Evolutionary conservation across 768 basidiomycete genomes (phyloP).

Genomic region (Calocera viscosa): DNA sequence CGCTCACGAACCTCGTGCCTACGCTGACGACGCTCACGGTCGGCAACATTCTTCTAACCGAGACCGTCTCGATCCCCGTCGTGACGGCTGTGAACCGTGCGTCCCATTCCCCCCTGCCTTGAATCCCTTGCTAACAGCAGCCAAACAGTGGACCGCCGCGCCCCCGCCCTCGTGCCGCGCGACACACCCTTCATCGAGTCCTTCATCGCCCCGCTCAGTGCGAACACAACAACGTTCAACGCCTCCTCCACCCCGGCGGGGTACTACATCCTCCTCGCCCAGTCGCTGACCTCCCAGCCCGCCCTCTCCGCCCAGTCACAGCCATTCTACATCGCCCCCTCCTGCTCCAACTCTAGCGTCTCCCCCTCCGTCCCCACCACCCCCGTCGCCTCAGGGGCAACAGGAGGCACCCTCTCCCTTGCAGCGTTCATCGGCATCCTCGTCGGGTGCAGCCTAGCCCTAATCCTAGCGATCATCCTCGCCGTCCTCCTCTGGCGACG

Average conservation of each 20-base stretch:
- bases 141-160: too few species aligned
- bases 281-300: neutral
- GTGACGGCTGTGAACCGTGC: neutral
- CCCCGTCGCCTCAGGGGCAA: too few species aligned
- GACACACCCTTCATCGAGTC: neutral
- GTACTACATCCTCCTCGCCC: slow-evolving; percentile 5
- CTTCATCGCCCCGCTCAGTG: neutral
- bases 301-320: neutral
- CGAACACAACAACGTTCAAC: neutral
- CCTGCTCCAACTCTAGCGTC: neutral
- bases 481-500: neutral
- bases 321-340: neutral
- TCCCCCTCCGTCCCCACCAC: too few species aligned
- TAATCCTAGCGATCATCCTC: neutral
- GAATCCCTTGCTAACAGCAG: neutral
- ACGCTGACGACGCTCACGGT: neutral
- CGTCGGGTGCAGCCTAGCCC: neutral
- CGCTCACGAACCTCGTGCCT: neutral
- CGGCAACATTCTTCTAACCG: neutral
- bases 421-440: neutral
- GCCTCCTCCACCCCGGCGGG: neutral
- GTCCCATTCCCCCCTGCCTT: neutral
- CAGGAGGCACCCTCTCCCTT: too few species aligned
- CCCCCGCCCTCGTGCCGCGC: too few species aligned
- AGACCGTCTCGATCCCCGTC: neutral